Conservation (phyloP, 352 stramenopile genomes). For the Globisporangium megalacanthum region DNA sequence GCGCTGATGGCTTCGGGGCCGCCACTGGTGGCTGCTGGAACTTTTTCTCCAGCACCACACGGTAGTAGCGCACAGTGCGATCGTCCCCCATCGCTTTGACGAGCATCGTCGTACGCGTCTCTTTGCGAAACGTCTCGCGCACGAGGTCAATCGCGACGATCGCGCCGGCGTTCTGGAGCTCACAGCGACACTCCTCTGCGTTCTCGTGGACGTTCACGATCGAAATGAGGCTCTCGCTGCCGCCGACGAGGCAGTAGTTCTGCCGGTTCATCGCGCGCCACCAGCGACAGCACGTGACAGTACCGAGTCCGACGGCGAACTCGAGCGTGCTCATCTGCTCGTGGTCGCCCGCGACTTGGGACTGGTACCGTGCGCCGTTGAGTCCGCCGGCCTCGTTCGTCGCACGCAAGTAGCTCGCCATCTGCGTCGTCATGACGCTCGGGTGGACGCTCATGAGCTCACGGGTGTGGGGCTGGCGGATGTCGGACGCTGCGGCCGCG, state of each 20-base stretch:
- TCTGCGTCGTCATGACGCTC: conserved; percentile 73
- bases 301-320: conserved; percentile 66
- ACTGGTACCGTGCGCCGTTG: conserved; percentile 80
- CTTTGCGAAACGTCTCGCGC: conserved; percentile 68
- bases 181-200: conserved; percentile 75
- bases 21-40: conserved; percentile 23
- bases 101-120: conserved; percentile 78
- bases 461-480: conserved; percentile 28
- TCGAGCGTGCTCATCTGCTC: conserved; percentile 83
- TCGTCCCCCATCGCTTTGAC: conserved; percentile 58
- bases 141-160: conserved; percentile 77
- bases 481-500: conserved; percentile 35
- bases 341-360: conserved; percentile 71
- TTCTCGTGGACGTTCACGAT: conserved; percentile 87
- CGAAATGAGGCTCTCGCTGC: conserved; percentile 71
- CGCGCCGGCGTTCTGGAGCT: conserved; percentile 52
- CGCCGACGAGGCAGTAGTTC: conserved; percentile 82
- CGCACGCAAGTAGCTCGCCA: conserved; percentile 78
- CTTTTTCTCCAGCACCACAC: conserved; percentile 82
- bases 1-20: conserved; percentile 14
- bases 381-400: conserved; percentile 75
- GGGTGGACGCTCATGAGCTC: conserved; percentile 71
- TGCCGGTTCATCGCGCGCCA: conserved; percentile 78
- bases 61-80: conserved; percentile 53
- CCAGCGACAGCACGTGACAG: conserved; percentile 64